Conservation (phyloP, 1,284 basidiomycete species). For the Moesziomyces sp. region DNA sequence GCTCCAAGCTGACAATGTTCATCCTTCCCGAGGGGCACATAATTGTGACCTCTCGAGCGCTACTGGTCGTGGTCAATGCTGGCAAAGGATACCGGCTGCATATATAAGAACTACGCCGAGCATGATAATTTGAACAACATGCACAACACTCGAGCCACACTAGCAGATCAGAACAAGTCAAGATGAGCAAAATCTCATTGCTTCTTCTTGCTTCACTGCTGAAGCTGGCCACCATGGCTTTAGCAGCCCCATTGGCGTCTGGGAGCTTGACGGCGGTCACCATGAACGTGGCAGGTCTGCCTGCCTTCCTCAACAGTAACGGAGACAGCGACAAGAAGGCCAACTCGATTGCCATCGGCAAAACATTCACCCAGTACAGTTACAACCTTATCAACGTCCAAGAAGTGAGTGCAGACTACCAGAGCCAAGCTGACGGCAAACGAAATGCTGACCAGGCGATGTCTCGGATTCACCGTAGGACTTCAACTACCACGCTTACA, state of each 20-base stretch:
- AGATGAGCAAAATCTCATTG: conserved; percentile 6
- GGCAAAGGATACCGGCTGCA: too few relatives aligned
- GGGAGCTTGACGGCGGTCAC: conserved; percentile 22
- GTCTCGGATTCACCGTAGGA: background rate
- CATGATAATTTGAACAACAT: background rate
- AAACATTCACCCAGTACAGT: conserved; percentile 15
- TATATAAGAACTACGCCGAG: background rate
- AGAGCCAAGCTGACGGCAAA: too few relatives aligned
- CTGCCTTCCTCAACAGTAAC: conserved; percentile 17
- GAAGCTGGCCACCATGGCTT: conserved; percentile 6
- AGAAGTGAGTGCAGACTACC: conserved; percentile 5
- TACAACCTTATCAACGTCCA: conserved; percentile 29
- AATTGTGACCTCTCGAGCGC: too few relatives aligned
- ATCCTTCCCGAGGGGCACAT: too few relatives aligned
- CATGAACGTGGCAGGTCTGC: conserved; percentile 28
- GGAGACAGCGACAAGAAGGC: conserved; percentile 20
- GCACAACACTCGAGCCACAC: background rate
- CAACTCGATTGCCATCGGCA: conserved; percentile 20
- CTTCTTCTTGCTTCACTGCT: conserved; percentile 6
- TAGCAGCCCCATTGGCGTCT: conserved; percentile 3
- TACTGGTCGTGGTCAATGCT: too few relatives aligned
- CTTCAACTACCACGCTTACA: conserved; percentile 31
- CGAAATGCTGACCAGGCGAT: background rate
- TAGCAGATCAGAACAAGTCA: background rate
- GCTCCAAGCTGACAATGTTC: too few relatives aligned